These are phyloP conservation scores for Spiraea crenata DNA, from an alignment of 331 rosid species.

Conservation along the genomic window DNA sequence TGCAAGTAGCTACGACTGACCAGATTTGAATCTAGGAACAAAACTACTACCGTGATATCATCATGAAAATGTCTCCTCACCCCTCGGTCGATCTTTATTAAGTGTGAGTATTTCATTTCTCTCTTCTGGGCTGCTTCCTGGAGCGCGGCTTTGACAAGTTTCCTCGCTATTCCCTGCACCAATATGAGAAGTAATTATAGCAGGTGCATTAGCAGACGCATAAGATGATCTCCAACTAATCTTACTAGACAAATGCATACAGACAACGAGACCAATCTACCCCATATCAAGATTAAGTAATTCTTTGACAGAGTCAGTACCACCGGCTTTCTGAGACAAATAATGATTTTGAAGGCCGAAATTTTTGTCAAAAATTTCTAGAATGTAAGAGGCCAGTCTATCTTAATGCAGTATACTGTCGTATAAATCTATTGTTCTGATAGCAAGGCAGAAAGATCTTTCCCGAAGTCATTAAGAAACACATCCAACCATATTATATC, in stretches of 20 bases:
- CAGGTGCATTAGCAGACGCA: not conserved
- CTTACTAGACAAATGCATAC: not conserved
- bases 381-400: not conserved
- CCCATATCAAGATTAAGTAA: no score
- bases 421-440: not conserved
- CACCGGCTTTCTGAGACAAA: no score
- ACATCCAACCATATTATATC: slow-evolving; percentile 1
- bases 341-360: not conserved
- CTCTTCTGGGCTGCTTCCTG: slow-evolving; percentile 90
- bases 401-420: not conserved
- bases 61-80: slow-evolving; percentile 98
- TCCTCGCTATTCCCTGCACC: slow-evolving; percentile 79
- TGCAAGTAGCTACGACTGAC: slow-evolving; percentile 46
- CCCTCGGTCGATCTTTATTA: slow-evolving; percentile 86
- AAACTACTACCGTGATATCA: slow-evolving; percentile 82
- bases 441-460: not conserved
- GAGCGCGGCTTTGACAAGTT: slow-evolving; percentile 70
- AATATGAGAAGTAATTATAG: slow-evolving; percentile 6
- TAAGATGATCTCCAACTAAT: not conserved
- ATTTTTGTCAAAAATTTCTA: not conserved
- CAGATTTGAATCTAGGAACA: slow-evolving; percentile 68
- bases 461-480: not conserved
- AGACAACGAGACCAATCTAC: not conserved
- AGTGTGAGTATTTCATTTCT: slow-evolving; percentile 93
- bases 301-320: no score